Evolutionary conservation across 495 filamentous ascomycete genomes (phyloP).

Genomic region (Neurospora sp.): DNA sequence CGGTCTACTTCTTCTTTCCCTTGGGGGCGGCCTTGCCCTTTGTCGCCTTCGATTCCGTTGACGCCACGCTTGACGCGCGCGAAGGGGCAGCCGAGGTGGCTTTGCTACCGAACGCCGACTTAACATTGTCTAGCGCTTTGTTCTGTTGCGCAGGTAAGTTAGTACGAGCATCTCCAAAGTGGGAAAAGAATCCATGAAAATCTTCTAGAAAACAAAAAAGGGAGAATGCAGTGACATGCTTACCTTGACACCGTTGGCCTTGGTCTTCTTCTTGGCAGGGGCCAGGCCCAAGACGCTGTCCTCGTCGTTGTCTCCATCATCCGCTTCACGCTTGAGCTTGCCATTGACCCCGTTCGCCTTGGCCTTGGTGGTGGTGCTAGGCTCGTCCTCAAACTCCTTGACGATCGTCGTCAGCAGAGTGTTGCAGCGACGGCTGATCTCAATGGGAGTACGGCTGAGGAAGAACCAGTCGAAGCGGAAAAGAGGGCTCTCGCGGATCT

Average conservation of each 20-base stretch:
- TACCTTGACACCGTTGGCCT: slow-evolving; percentile 62
- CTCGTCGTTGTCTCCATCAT: slow-evolving; percentile 76
- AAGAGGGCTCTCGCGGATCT: slow-evolving; percentile 85
- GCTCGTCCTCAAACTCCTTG: slow-evolving; percentile 72
- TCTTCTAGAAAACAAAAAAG: no score
- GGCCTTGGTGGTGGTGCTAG: slow-evolving; percentile 18
- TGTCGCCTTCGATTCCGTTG: slow-evolving; percentile 31
- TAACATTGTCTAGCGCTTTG: slow-evolving; percentile 52
- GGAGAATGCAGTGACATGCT: background rate
- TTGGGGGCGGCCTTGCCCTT: slow-evolving; percentile 34
- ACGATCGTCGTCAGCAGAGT: slow-evolving; percentile 90
- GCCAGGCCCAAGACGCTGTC: slow-evolving; percentile 59
- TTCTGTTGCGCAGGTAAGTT: slow-evolving; percentile 32
- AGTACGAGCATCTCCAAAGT: background rate
- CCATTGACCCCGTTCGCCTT: slow-evolving; percentile 54
- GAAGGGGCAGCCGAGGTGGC: slow-evolving; percentile 43
- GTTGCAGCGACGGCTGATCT: slow-evolving; percentile 84
- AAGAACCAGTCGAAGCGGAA: slow-evolving; percentile 99
- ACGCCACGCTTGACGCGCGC: slow-evolving; percentile 43
- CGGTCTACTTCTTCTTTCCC: slow-evolving; percentile 44
- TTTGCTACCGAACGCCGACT: slow-evolving; percentile 42
- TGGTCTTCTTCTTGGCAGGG: slow-evolving; percentile 86
- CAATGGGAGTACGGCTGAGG: slow-evolving; percentile 82
- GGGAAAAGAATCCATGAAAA: no score
- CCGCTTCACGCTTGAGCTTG: slow-evolving; percentile 64